Evolutionary conservation across 176 grass and related monocot genomes (phyloP).

Genomic region (Chrysopogon serrulatus): DNA sequence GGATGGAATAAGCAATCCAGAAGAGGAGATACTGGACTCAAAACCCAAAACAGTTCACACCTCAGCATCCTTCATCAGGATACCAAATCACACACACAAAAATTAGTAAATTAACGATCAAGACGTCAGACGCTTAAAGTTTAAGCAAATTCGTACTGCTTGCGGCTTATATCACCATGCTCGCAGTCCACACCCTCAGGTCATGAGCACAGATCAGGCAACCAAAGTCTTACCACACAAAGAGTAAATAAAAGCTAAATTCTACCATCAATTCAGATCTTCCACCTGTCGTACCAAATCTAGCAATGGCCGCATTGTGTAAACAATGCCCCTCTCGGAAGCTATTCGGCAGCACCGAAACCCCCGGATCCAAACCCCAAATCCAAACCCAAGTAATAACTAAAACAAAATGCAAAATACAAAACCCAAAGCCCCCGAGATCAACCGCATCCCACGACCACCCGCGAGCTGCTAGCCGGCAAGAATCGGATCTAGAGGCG

Average conservation of each 20-base stretch:
- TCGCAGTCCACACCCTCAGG: neutral
- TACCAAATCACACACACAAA: neutral
- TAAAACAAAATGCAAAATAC: conserved; percentile 17
- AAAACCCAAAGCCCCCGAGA: conserved; percentile 44
- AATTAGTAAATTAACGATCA: neutral
- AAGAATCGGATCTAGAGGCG: conserved; percentile 35
- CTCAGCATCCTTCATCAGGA: neutral
- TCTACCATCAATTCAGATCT: conserved; percentile 36
- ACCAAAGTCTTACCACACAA: neutral
- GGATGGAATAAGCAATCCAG: neutral
- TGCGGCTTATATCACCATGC: neutral
- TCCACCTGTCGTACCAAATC: conserved; percentile 4
- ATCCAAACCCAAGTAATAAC: neutral
- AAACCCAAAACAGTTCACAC: neutral
- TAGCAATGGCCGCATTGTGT: neutral
- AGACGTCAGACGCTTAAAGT: neutral
- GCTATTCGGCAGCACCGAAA: neutral
- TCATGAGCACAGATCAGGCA: neutral
- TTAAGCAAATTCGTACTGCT: neutral
- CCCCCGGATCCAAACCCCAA: conserved; percentile 37
- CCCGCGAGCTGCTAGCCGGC: conserved; percentile 16
- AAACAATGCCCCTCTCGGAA: neutral
- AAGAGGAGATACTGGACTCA: neutral
- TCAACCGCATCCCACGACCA: conserved; percentile 39
- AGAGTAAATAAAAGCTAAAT: neutral